These are phyloP conservation scores for Meyerozyma guilliermondii DNA, from an alignment of 1,139 yeast species.

Conservation along the genomic window DNA sequence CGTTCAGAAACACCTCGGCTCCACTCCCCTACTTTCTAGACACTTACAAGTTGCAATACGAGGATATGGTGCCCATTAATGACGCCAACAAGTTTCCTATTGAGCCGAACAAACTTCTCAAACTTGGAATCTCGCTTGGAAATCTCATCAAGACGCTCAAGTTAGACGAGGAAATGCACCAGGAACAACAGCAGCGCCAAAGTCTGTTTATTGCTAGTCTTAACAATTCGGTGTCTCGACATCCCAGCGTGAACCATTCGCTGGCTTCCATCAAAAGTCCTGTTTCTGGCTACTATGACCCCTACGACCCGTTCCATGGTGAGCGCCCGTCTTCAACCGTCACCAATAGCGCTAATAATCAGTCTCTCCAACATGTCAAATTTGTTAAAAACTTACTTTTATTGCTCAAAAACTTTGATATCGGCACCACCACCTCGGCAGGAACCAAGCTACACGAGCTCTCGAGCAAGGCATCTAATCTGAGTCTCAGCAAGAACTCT, in stretches of 20 bases:
- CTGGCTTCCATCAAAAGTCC: background rate
- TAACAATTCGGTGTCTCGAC: background rate
- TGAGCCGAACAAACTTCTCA: conserved; percentile 34
- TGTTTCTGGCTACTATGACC: conserved; percentile 3
- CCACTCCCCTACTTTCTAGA: conserved; percentile 21
- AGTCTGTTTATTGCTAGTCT: conserved; percentile 2
- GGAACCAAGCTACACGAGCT: conserved; percentile 7
- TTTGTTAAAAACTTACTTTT: conserved; percentile 31
- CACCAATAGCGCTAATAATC: conserved; percentile 6
- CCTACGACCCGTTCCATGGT: conserved; percentile 2
- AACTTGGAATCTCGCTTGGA: conserved; percentile 41
- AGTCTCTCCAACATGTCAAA: conserved; percentile 29
- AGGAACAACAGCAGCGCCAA: conserved; percentile 19
- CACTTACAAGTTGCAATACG: conserved; percentile 28
- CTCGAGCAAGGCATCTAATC: conserved; percentile 4
- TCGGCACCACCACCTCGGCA: conserved; percentile 20
- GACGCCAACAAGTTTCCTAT: conserved; percentile 26
- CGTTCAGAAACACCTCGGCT: conserved; percentile 19
- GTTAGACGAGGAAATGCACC: conserved; percentile 29
- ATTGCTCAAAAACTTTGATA: conserved; percentile 39
- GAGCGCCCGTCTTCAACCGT: conserved; percentile 3
- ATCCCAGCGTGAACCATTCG: conserved; percentile 1
- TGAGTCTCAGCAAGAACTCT: conserved; percentile 6
- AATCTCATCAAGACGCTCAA: conserved; percentile 35
- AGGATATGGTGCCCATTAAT: conserved; percentile 22